A percentile compares a stretch with the other conserved stretches of the same genome.
Conservation (phyloP, 2,329 filamentous ascomycete genomes). For the Pseudogymnoascus sp. region DNA sequence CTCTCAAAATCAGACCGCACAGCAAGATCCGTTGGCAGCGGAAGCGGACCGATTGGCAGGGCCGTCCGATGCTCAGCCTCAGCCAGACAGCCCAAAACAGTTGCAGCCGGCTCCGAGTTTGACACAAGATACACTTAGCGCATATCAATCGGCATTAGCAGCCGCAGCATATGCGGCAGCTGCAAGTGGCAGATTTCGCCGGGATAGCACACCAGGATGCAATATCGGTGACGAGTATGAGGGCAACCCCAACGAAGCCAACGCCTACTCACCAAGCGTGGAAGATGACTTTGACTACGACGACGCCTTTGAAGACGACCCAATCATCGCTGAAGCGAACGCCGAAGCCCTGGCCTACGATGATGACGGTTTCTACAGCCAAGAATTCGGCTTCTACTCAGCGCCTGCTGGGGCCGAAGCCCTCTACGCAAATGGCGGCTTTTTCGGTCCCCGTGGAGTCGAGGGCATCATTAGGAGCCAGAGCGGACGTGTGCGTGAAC, state of each 20-base stretch:
- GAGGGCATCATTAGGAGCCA: constrained; percentile 52
- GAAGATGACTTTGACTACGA: constrained; percentile 39
- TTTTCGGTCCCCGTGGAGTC: constrained; percentile 70
- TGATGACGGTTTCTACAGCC: constrained; percentile 87
- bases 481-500: constrained; percentile 72
- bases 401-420: constrained; percentile 36
- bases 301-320: constrained; percentile 71
- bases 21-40: background rate
- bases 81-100: constrained; percentile 6
- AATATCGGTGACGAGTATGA: constrained; percentile 19
- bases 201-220: constrained; percentile 34
- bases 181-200: constrained; percentile 65
- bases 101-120: constrained; percentile 21
- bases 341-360: constrained; percentile 89
- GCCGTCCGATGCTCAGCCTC: background rate
- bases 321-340: constrained; percentile 90
- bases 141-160: constrained; percentile 77
- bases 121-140: constrained; percentile 53
- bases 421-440: constrained; percentile 69
- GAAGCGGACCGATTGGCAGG: background rate
- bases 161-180: constrained; percentile 72
- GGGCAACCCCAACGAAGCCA: constrained; percentile 18
- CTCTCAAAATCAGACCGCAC: background rate
- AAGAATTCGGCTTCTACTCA: constrained; percentile 95
- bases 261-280: constrained; percentile 4